A percentile compares a stretch with the other conserved stretches of the same genome.
phyloP scores from a whole-genome alignment of 2,329 filamentous ascomycete genomes.

The Ophiostoma himal-ulmi region DNA sequence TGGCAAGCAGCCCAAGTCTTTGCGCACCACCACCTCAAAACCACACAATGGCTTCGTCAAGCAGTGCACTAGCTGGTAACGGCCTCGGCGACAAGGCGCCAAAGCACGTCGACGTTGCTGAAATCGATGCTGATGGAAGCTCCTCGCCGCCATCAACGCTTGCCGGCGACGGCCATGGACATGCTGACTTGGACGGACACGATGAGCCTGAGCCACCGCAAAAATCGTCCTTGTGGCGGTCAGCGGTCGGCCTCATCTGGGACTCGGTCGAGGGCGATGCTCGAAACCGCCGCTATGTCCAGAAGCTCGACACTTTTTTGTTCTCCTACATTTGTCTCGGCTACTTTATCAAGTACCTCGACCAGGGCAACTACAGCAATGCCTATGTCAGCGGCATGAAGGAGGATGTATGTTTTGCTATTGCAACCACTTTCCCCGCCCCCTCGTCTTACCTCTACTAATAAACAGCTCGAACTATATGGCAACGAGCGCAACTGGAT shows the following conservation, averaged over 20 bases:
- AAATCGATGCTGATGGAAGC: not conserved
- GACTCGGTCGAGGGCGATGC: constrained; percentile 24
- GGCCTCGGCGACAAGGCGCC: not conserved
- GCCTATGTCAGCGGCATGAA: constrained; percentile 38
- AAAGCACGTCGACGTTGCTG: not conserved
- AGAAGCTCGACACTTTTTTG: constrained; percentile 22
- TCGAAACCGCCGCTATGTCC: constrained; percentile 22
- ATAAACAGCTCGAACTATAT: constrained; percentile 34
- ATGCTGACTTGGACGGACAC: not conserved
- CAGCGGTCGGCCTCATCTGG: constrained; percentile 21
- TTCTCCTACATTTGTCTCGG: constrained; percentile 41
- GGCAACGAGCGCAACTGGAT: constrained; percentile 39
- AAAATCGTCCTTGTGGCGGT: constrained; percentile 21
- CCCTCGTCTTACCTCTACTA: not conserved
- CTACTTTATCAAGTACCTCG: constrained; percentile 49
- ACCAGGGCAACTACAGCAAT: constrained; percentile 34
- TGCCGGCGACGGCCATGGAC: not conserved
- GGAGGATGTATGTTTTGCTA: not conserved
- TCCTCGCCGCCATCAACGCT: not conserved
- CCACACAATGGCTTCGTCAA: not conserved
- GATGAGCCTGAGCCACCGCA: not conserved
- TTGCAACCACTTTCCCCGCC: no score
- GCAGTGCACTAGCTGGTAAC: not conserved
- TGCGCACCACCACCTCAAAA: not conserved
- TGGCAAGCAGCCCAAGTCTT: not conserved